Evolutionary conservation across 495 filamentous ascomycete genomes (phyloP), one percentile per base, ranked within the genome.

Genomic region (Patellaria atrata): DNA sequence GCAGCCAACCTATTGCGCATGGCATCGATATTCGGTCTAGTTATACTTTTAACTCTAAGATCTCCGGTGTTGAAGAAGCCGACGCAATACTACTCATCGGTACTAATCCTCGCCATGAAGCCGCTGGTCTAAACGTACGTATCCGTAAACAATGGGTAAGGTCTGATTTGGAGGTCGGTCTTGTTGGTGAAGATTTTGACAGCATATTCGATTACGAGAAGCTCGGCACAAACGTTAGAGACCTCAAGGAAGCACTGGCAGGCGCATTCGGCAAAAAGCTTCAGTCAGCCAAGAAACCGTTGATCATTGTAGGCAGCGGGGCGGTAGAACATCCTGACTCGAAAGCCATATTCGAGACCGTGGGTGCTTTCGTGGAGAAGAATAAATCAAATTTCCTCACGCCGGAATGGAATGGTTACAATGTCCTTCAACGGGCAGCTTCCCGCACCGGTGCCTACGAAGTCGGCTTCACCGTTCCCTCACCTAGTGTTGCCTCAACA

Each of bases 91-190:
- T 97, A 35, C 69, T 97, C 14, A 68, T 96, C 43, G 89, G 86
- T 41, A 94, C 83, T 40, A 97, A 97, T 61, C 80, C 89, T 18
- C 75, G 89, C 35, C 78, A 87, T 45, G 89, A 97, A 60, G 89
- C 89, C 28, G 83, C 89, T 26, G 81, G 84, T 37, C 67, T 97
- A 14, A 97, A 97, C 52, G 86, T 87, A 30, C 79, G 89, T 40
- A 97, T 97, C 49, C 70, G 89, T 40, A 97, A 97, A 62, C 89
- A 94, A 56, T 97, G 87, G 75, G 64, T 97, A 24, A 78, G 87
- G 41, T 94, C 89, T 21, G 86, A 97, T 53, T 71, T 97, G 16
- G 78, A 94, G 53, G 68, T 97, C 46, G 89, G 80, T 37, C 72
- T 96, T 40, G 77, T 97, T 35, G 89, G 89, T 40, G 82, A 94